phyloP scores from a whole-genome alignment of 2,329 filamentous ascomycete genomes.

The Monilinia polystroma region DNA sequence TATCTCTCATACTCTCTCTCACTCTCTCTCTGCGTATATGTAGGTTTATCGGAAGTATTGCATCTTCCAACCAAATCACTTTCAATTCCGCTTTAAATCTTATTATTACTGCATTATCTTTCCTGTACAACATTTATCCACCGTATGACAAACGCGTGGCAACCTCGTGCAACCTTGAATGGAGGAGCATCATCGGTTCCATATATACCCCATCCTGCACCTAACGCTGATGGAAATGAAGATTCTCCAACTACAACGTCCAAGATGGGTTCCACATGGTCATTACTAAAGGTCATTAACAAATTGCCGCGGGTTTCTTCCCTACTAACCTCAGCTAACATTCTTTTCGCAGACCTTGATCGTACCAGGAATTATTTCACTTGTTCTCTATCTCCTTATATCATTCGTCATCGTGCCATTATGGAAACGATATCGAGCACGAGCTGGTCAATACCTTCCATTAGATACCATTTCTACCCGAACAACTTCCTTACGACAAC shows the following conservation, averaged over 20 bases:
- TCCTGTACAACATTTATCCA: background rate
- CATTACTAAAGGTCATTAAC: constrained; percentile 37
- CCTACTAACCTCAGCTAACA: constrained; percentile 10
- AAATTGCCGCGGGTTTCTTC: background rate
- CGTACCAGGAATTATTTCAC: constrained; percentile 68
- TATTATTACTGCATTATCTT: too few relatives aligned
- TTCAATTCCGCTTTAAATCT: background rate
- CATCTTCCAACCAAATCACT: background rate
- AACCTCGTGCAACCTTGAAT: constrained; percentile 7
- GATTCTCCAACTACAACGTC: constrained; percentile 25
- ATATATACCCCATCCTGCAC: constrained; percentile 37
- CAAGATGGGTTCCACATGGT: constrained; percentile 35
- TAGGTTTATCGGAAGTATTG: too few relatives aligned
- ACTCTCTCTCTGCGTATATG: too few relatives aligned
- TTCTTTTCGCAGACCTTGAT: constrained; percentile 58
- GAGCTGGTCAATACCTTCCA: constrained; percentile 73
- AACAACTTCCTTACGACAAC: constrained; percentile 54
- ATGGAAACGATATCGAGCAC: constrained; percentile 67
- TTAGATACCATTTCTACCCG: constrained; percentile 61
- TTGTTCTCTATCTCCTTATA: constrained; percentile 64
- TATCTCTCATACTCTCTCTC: too few relatives aligned
- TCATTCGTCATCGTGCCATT: constrained; percentile 66
- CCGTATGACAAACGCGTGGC: constrained; percentile 21
- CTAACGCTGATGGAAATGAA: constrained; percentile 37
- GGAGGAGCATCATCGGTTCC: background rate